phyloP scores from a whole-genome alignment of 148 eudicot species.

The Cornus florida region DNA sequence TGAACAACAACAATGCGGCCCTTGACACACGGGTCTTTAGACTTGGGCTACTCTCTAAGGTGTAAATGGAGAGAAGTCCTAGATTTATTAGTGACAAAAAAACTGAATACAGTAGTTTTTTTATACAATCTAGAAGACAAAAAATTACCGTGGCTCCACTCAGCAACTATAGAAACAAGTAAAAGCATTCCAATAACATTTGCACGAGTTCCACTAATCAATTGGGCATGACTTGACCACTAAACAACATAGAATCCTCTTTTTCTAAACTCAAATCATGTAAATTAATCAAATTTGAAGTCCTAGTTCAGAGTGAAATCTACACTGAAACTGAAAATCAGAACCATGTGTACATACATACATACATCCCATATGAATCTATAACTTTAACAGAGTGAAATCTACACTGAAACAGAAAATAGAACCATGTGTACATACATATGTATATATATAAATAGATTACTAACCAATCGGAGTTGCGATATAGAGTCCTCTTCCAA shows the following conservation, averaged over 20 bases:
- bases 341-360: background rate
- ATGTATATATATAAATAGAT: background rate
- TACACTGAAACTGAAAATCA: background rate
- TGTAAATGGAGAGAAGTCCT: background rate
- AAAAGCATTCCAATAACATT: too few species aligned
- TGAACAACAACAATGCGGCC: background rate
- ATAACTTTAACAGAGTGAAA: background rate
- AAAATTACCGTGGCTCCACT: background rate
- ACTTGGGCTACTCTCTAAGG: background rate
- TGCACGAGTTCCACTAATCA: background rate
- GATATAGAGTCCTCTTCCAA: conserved; percentile 42
- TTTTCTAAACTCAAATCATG: too few species aligned
- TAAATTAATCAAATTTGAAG: too few species aligned
- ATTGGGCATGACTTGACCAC: background rate
- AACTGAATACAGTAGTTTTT: background rate
- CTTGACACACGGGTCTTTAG: background rate
- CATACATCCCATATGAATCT: background rate
- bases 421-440: background rate
- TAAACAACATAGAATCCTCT: too few species aligned
- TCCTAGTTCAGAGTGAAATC: background rate
- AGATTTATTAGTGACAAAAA: background rate
- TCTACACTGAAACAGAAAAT: background rate
- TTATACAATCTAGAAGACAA: background rate
- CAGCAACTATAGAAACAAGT: background rate
- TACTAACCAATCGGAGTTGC: conserved; percentile 34